phyloP scores from a whole-genome alignment of 2,329 filamentous ascomycete genomes.

The Diaporthe aspalathi region DNA sequence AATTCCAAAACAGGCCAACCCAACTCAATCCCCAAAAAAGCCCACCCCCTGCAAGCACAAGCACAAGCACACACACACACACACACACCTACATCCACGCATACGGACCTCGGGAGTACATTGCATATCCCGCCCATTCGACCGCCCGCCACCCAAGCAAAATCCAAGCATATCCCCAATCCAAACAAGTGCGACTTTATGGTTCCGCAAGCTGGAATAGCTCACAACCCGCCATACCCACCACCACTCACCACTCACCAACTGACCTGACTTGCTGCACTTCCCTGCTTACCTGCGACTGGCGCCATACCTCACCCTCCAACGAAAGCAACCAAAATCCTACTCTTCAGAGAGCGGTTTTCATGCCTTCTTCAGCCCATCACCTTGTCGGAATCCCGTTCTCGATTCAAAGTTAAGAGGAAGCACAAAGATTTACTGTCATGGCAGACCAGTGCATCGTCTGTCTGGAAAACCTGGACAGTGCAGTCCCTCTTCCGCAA shows the following conservation, averaged over 20 bases:
- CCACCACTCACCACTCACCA: background rate
- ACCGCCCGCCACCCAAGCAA: background rate
- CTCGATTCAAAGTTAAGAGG: conserved; percentile 51
- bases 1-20: background rate
- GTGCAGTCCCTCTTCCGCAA: conserved; percentile 44
- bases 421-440: conserved; percentile 46
- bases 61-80: no score
- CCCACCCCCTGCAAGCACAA: background rate
- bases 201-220: background rate
- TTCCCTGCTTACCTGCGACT: background rate
- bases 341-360: conserved; percentile 47
- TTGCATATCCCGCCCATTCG: no score
- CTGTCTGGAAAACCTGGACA: conserved; percentile 71
- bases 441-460: conserved; percentile 77
- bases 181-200: background rate
- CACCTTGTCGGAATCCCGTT: conserved; percentile 48
- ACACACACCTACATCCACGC: background rate
- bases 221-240: background rate
- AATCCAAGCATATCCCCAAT: background rate
- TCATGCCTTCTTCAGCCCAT: conserved; percentile 59
- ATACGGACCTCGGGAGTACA: no score
- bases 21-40: background rate
- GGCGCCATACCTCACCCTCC: background rate
- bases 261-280: background rate
- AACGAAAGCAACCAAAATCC: conserved; percentile 28